Conservation (phyloP, 345 rosid genomes). For the Trapa incisa region DNA sequence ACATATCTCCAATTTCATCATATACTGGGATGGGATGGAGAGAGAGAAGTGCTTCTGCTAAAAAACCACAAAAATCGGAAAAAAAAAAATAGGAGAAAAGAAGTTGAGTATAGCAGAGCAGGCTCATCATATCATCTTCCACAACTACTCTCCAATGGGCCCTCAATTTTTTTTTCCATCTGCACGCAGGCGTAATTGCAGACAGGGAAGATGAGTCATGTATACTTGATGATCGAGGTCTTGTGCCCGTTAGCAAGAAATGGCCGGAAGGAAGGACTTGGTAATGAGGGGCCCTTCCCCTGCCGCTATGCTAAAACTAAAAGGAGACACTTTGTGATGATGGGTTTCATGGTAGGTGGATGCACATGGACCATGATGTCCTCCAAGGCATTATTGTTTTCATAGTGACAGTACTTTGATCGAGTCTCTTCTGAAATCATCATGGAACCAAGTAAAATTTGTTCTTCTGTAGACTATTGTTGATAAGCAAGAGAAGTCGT, state of each 20-base stretch:
- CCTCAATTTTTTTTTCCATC: neutral
- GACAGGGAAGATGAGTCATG: neutral
- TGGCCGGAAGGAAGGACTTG: neutral
- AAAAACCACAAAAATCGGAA: no score
- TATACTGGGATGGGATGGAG: neutral
- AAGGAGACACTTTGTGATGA: neutral
- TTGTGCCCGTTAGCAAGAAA: neutral
- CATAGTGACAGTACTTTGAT: neutral
- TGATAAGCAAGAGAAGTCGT: no score
- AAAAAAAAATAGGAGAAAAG: no score
- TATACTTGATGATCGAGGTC: neutral
- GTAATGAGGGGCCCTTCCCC: neutral
- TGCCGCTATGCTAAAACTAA: neutral
- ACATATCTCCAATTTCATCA: neutral
- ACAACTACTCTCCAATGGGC: neutral
- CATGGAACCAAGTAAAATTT: neutral
- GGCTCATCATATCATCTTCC: neutral
- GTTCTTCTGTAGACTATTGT: neutral
- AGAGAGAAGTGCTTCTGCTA: no score
- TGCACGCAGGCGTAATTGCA: neutral
- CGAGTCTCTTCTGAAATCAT: slow-evolving; percentile 2
- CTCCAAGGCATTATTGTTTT: neutral
- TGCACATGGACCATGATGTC: slow-evolving; percentile 2
- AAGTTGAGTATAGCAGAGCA: no score
- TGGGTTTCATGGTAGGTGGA: neutral